These are phyloP conservation scores for Solanum pimpinellifolium DNA, from an alignment of 257 asterid genomes.

Conservation along the genomic window DNA sequence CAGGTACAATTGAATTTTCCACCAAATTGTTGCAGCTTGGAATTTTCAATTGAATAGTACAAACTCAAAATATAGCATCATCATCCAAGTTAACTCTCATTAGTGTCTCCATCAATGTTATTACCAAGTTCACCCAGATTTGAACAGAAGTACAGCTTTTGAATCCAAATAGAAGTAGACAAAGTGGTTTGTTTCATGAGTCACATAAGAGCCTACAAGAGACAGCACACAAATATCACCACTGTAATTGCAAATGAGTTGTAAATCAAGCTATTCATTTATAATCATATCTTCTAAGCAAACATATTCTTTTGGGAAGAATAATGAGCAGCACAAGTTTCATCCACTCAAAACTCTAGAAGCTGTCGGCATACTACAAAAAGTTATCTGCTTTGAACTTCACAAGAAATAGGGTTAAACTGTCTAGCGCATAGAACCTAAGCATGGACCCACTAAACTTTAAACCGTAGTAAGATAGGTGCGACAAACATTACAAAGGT, in stretches of 20 bases:
- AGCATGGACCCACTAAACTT: not conserved
- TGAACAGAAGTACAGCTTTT: constrained; percentile 88
- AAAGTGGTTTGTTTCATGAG: constrained; percentile 97
- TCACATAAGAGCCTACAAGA: constrained; percentile 78
- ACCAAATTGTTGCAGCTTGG: constrained; percentile 11
- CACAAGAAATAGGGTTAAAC: not conserved
- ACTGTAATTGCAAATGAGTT: not conserved
- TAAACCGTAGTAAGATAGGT: not conserved
- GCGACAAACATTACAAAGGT: not conserved
- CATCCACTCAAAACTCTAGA: not conserved
- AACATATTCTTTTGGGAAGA: not conserved
- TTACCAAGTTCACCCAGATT: constrained; percentile 65
- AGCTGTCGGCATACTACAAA: not conserved
- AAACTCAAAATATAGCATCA: constrained; percentile 16
- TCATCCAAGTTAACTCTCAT: constrained; percentile 1
- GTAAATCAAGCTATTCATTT: not conserved
- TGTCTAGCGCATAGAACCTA: not conserved
- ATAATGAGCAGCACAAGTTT: not conserved
- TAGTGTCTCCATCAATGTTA: constrained; percentile 4
- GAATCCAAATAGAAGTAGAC: constrained; percentile 97
- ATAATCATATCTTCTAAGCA: not conserved
- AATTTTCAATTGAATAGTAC: constrained; percentile 34
- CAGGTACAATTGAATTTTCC: constrained; percentile 22
- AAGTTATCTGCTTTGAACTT: not conserved
- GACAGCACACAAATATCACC: not conserved